phyloP scores from a whole-genome alignment of 2,329 filamentous ascomycete species.

The Aspergillus sp. region DNA sequence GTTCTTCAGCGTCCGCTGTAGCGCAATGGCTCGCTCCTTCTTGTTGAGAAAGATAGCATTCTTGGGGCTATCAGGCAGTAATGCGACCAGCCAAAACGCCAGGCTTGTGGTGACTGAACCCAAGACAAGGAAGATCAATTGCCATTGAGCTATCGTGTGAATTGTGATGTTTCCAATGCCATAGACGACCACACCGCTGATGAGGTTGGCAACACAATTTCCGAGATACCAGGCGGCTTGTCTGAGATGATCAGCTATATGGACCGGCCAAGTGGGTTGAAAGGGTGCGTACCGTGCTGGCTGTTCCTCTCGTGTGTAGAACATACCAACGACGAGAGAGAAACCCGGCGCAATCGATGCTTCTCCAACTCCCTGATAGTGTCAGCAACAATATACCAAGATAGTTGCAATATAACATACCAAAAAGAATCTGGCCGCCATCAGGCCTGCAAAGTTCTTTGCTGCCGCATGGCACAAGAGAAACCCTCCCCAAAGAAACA shows the following conservation, averaged over 20 bases:
- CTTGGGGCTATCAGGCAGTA: conserved; percentile 24
- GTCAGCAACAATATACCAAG: not conserved
- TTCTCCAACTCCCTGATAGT: conserved; percentile 19
- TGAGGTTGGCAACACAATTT: conserved; percentile 25
- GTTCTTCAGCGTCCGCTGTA: conserved; percentile 47
- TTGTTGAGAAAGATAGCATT: conserved; percentile 38
- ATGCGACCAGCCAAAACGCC: conserved; percentile 12
- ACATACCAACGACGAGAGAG: conserved; percentile 32
- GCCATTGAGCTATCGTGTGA: conserved; percentile 17
- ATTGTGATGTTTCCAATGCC: conserved; percentile 19
- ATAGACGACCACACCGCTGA: conserved; percentile 25
- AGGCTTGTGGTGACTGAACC: conserved; percentile 22
- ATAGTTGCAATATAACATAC: conserved; percentile 8
- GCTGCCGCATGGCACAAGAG: conserved; percentile 27
- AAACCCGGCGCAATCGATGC: conserved; percentile 28
- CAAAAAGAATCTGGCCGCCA: conserved; percentile 26
- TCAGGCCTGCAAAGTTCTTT: conserved; percentile 25
- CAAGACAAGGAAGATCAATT: conserved; percentile 25
- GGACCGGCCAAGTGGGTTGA: not conserved
- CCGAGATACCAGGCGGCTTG: conserved; percentile 31
- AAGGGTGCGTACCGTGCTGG: conserved; percentile 14
- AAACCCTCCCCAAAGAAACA: conserved; percentile 28
- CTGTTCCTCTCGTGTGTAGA: conserved; percentile 28
- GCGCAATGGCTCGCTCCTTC: conserved; percentile 41
- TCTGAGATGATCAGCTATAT: conserved; percentile 5